Base-by-base conservation (phyloP, 352 stramenopile species). In the Globisporangium iwayamae region DNA sequence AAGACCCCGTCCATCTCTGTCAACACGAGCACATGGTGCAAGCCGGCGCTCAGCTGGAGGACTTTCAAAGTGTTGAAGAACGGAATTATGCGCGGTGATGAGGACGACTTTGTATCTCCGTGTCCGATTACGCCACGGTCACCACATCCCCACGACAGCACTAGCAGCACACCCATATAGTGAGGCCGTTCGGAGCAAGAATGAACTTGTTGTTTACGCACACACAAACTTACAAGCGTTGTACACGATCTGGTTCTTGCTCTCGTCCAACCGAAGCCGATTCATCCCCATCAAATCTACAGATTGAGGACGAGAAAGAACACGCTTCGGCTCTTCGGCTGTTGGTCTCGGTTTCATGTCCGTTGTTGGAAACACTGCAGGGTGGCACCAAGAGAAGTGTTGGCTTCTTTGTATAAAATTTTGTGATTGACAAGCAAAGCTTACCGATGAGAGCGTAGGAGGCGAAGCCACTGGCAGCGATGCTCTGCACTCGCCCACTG, bases 1-100 rank as follows among this genome's bases (percentile, higher is more conserved):
- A 81, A 93, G 0, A 91, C 65, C n/a, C 83, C 84, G 48, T 90
- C 71, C 20, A 74, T 20, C 47, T 93, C 83, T 4, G 83, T 94
- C 28, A 93, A 66, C 0, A 91, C 79, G 9, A 93, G 68, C 25
- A 90, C 77, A 45, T 93, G 83, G 14, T 84, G 69, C 13, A 83
- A 65, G 1, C 85, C 81, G 18, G 85, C 70, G 50, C 72, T 80
- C 22, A 94, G 60, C 45, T 84, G 63, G 2, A 74, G 63, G 11
- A 94, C 78, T 39, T 76, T 69, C 57, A 78, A 77, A 2, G 70
- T 68, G 57, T 87, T 85, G 46, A 92, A 90, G 2, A 87, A 57
- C 11, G 74, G 67, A 38, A 94, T 72, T 11, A 83, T 65, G 10
- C 71, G 71, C 46, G 82, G 82, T n/a, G 64, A 53, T 7, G 66